These are phyloP conservation scores for Zelonia costaricensis DNA, from an alignment of 208 protist species.

Conservation along the genomic window DNA sequence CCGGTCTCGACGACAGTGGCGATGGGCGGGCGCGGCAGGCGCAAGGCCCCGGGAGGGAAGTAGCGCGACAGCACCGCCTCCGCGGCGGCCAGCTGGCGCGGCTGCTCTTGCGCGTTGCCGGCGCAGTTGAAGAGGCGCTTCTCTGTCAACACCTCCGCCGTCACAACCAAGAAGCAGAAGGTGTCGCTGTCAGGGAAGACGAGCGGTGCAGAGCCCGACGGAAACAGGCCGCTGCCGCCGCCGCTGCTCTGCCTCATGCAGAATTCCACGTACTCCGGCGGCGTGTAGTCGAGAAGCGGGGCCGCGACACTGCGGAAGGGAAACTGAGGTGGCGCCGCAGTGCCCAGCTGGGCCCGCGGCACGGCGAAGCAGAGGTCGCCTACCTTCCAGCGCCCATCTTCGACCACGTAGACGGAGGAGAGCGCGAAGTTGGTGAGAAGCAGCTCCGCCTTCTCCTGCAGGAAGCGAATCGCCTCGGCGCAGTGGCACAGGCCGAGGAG, in stretches of 20 bases:
- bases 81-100: constrained; percentile 25
- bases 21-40: constrained; percentile 29
- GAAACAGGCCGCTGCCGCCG: constrained; percentile 9
- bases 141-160: constrained; percentile 38
- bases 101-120: constrained; percentile 22
- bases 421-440: constrained; percentile 55
- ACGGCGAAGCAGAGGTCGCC: constrained; percentile 51
- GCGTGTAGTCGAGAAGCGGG: constrained; percentile 61
- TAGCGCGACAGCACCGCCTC: constrained; percentile 33
- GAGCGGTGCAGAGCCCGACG: constrained; percentile 9
- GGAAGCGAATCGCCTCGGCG: constrained; percentile 46
- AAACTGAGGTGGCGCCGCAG: constrained; percentile 4
- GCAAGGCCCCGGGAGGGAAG: constrained; percentile 36
- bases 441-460: constrained; percentile 50
- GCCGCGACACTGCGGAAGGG: constrained; percentile 34
- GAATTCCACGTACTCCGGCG: constrained; percentile 40
- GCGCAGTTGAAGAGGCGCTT: constrained; percentile 35
- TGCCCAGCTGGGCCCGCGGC: constrained; percentile 8
- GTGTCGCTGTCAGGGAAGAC: constrained; percentile 56
- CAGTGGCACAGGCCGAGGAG: constrained; percentile 46
- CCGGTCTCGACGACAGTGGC: constrained; percentile 29
- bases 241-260: not conserved
- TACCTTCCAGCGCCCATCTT: constrained; percentile 50
- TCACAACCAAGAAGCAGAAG: constrained; percentile 54
- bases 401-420: constrained; percentile 45